Base-by-base conservation (phyloP, 2,329 filamentous ascomycete genomes). In the Dactylellina sp. region DNA sequence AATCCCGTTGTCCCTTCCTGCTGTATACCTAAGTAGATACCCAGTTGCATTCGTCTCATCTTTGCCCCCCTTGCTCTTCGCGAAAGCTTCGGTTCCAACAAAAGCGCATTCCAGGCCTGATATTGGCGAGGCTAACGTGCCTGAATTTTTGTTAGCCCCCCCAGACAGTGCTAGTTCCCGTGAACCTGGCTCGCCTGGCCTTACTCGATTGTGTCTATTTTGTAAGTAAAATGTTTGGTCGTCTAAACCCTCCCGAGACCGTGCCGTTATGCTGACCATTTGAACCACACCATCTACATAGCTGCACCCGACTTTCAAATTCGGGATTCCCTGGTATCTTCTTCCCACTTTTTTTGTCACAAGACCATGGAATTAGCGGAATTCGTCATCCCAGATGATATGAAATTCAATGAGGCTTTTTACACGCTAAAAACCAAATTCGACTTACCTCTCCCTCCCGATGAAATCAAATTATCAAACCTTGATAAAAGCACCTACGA, bases 371-470 rank as follows among this genome's bases (percentile, higher is more conserved):
- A 59, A 53, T 53, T 44, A 20, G 32, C 57, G 37, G 18, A 44
- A n/a, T 52, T 53, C 22, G 35, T 46, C 14, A 46, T 72, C 39
- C 46, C 25, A 18, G 28, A 65, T 47, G 55, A 49, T 40, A 55
- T 46, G 53, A 32, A n/a, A 18, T 53, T 46, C 7, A 53, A 28
- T 40, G 60, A 72, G 12, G 68, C 65, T 25, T 72, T 72, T 39
- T 53, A 65, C 25, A 37, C 35, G 0, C 28, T 72, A 2, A 64
- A 55, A 55, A 5, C 44, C 1, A 64, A 61, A 47, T 72, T 72
- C 14, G 68, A 53, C 7, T 40, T 72, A 7, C 68, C 68, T 9
- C 28, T 72, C 14, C 68, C 60, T 14, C 68, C 68, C 12, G 68
- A 72, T 7, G 46, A 72, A 40, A 46, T 60, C 12, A 61, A 35